Evolutionary conservation across 352 stramenopile genomes (phyloP).

Genomic region (Pythium phragmitis): DNA sequence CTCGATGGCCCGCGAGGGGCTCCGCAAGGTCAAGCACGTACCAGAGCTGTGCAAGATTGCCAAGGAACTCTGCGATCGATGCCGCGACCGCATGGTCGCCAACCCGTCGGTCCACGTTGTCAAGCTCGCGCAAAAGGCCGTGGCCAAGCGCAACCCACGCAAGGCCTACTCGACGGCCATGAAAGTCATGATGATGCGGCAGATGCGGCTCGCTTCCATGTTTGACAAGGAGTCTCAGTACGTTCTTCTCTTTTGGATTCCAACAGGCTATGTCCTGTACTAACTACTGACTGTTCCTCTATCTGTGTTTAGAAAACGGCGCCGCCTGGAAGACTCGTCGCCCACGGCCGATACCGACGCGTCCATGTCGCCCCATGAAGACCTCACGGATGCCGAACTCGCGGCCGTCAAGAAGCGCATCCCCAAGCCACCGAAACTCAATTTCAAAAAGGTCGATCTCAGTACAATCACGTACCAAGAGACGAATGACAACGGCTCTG

Average conservation of each 20-base stretch:
- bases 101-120: constrained; percentile 84
- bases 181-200: constrained; percentile 85
- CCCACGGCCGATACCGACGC: constrained; percentile 64
- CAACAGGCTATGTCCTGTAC: background rate
- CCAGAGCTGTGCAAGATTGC: constrained; percentile 71
- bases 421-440: constrained; percentile 77
- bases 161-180: constrained; percentile 83
- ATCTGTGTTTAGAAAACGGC: constrained; percentile 59
- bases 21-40: constrained; percentile 59
- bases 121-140: constrained; percentile 73
- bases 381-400: constrained; percentile 81
- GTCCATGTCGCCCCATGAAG: constrained; percentile 57
- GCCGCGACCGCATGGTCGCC: constrained; percentile 74
- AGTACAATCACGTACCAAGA: constrained; percentile 84
- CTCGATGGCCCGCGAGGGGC: constrained; percentile 70
- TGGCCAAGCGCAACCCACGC: constrained; percentile 70
- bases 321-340: constrained; percentile 62
- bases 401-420: constrained; percentile 78
- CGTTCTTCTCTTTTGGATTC: constrained; percentile 28
- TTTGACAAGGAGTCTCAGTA: constrained; percentile 77
- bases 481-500: constrained; percentile 84
- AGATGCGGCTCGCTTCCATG: constrained; percentile 77
- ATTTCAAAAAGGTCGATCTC: constrained; percentile 85
- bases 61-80: constrained; percentile 76
- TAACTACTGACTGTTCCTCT: background rate